These are phyloP conservation scores for Fusarium sp. DNA, from an alignment of 2,329 filamentous ascomycete genomes.

Conservation along the genomic window DNA sequence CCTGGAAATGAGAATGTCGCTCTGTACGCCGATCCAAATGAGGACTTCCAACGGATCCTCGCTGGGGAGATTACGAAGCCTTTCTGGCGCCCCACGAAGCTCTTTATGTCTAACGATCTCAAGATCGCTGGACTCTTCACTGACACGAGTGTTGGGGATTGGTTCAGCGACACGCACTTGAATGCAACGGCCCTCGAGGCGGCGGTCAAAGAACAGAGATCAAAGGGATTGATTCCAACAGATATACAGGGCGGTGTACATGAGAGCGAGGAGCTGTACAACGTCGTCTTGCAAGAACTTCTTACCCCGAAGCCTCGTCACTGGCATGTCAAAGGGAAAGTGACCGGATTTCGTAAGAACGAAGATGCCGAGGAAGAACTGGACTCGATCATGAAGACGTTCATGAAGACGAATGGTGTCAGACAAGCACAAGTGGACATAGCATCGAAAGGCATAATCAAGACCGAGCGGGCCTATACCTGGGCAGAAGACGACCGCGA, in stretches of 20 bases:
- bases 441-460: background rate
- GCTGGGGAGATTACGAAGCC: slow-evolving; percentile 20
- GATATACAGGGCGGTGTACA: slow-evolving; percentile 30
- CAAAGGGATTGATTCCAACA: background rate
- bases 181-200: background rate
- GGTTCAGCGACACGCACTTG: slow-evolving; percentile 10
- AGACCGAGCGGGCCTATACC: slow-evolving; percentile 29
- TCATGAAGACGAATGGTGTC: slow-evolving; percentile 32
- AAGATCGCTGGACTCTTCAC: slow-evolving; percentile 30
- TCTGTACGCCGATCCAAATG: background rate
- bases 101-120: slow-evolving; percentile 33
- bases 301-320: background rate
- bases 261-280: slow-evolving; percentile 9
- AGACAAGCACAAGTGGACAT: slow-evolving; percentile 33
- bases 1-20: slow-evolving; percentile 23
- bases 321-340: slow-evolving; percentile 12
- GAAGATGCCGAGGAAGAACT: background rate
- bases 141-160: slow-evolving; percentile 25
- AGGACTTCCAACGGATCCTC: background rate
- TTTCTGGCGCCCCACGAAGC: slow-evolving; percentile 25
- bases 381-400: slow-evolving; percentile 13
- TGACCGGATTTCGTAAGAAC: background rate
- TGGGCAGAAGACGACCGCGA: slow-evolving; percentile 33
- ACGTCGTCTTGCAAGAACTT: slow-evolving; percentile 28
- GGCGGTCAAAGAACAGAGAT: background rate